Evolutionary conservation across 768 basidiomycete genomes (phyloP).

Genomic region (Kondoa malvinella): DNA sequence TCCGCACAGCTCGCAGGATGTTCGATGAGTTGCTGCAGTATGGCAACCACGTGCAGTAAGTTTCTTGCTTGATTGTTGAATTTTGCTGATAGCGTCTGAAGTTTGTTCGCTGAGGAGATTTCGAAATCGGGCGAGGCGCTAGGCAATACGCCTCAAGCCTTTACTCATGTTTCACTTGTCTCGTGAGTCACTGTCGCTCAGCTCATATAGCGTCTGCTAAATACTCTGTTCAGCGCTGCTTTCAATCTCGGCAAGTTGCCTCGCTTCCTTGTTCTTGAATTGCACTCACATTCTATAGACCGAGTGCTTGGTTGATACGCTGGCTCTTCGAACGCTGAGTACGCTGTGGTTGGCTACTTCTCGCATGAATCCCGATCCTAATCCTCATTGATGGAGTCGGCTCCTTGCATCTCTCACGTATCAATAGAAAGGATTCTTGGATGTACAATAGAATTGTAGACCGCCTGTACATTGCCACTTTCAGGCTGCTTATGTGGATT

Average conservation of each 20-base stretch:
- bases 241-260: background rate
- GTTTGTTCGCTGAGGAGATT: constrained; percentile 52
- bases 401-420: too few relatives aligned
- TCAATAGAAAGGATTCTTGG: background rate
- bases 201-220: too few relatives aligned
- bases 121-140: constrained; percentile 33
- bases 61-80: constrained; percentile 45
- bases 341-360: too few relatives aligned
- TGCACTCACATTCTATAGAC: background rate
- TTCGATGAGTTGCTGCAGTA: constrained; percentile 51
- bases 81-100: constrained; percentile 74
- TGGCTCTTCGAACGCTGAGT: too few relatives aligned
- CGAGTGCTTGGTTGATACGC: background rate
- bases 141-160: constrained; percentile 33
- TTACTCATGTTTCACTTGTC: constrained; percentile 32
- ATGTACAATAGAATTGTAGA: background rate
- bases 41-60: background rate
- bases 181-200: too few relatives aligned
- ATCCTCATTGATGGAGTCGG: too few relatives aligned
- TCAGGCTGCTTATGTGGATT: too few relatives aligned
- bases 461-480: background rate
- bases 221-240: background rate
- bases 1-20: constrained; percentile 55
- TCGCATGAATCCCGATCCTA: too few relatives aligned
- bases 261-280: background rate